These are phyloP conservation scores for Eucalyptus tenuipes DNA, from an alignment of 345 rosid species.

Conservation along the genomic window DNA sequence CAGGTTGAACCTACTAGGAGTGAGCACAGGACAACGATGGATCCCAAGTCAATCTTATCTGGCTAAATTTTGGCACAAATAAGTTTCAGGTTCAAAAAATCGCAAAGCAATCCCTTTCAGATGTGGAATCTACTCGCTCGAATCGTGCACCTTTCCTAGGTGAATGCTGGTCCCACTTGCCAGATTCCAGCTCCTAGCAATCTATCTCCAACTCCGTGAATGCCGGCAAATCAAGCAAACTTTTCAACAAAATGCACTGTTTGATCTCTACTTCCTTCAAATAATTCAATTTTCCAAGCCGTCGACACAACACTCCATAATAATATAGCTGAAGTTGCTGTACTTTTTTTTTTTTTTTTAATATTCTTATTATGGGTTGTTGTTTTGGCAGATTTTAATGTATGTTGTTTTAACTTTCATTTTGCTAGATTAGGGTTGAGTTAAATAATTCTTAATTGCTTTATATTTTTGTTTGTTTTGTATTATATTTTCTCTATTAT, in stretches of 20 bases:
- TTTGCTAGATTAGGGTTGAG: not conserved
- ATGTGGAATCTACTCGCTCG: not conserved
- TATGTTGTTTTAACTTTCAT: not conserved
- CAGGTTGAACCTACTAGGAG: not conserved
- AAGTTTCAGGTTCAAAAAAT: not conserved
- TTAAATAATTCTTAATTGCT: not conserved
- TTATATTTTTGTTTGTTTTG: not conserved
- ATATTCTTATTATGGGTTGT: not conserved
- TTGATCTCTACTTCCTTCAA: not conserved
- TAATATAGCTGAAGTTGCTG: not conserved
- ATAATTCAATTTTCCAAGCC: not conserved
- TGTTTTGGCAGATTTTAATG: not conserved
- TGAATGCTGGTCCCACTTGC: not conserved
- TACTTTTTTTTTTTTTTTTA: not conserved
- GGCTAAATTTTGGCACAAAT: not conserved
- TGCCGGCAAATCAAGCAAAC: not conserved
- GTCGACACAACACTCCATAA: not conserved
- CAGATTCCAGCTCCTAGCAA: not conserved
- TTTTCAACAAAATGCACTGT: not conserved
- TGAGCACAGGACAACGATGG: rapidly evolving
- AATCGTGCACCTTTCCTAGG: too few species aligned
- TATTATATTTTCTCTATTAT: too few species aligned
- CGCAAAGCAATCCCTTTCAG: rapidly evolving
- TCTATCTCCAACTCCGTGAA: not conserved
- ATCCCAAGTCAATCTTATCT: not conserved